phyloP scores from a whole-genome alignment of 2,329 filamentous ascomycete species.

The Ceratocystis cacaofunesta region DNA sequence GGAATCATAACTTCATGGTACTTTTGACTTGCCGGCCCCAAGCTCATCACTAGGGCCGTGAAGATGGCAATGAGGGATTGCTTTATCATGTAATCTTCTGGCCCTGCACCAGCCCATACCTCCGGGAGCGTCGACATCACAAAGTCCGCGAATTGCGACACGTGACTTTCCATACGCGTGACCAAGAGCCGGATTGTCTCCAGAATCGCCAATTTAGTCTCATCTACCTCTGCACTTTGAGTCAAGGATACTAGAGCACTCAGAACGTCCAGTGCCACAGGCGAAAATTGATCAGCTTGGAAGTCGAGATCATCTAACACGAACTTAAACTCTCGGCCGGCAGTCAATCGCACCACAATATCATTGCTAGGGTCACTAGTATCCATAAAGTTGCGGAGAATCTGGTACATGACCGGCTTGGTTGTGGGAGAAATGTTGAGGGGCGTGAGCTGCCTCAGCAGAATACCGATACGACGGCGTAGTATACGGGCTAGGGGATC shows the following conservation, averaged over 20 bases:
- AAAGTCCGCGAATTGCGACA: constrained; percentile 54
- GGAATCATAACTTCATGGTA: constrained; percentile 73
- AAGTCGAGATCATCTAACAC: constrained; percentile 81
- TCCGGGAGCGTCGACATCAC: constrained; percentile 67
- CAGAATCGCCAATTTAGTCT: constrained; percentile 80
- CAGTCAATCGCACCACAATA: constrained; percentile 79
- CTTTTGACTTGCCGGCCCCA: constrained; percentile 60
- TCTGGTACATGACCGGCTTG: constrained; percentile 64
- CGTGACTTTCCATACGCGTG: constrained; percentile 62
- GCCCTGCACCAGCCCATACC: constrained; percentile 69
- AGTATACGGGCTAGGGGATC: constrained; percentile 60
- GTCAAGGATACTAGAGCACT: constrained; percentile 62
- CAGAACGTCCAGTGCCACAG: constrained; percentile 61
- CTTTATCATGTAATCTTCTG: constrained; percentile 80
- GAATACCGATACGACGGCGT: constrained; percentile 71
- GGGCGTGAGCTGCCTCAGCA: constrained; percentile 79
- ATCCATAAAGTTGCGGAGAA: constrained; percentile 76
- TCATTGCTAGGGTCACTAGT: constrained; percentile 69
- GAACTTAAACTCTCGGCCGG: constrained; percentile 66
- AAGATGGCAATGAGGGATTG: constrained; percentile 82
- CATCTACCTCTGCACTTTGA: constrained; percentile 61
- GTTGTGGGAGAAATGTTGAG: constrained; percentile 57
- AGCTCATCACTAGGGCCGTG: constrained; percentile 67
- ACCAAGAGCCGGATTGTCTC: constrained; percentile 75
- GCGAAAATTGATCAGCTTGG: constrained; percentile 54